Evolutionary conservation across 768 basidiomycete genomes (phyloP).

Genomic region (Serendipita sp.): DNA sequence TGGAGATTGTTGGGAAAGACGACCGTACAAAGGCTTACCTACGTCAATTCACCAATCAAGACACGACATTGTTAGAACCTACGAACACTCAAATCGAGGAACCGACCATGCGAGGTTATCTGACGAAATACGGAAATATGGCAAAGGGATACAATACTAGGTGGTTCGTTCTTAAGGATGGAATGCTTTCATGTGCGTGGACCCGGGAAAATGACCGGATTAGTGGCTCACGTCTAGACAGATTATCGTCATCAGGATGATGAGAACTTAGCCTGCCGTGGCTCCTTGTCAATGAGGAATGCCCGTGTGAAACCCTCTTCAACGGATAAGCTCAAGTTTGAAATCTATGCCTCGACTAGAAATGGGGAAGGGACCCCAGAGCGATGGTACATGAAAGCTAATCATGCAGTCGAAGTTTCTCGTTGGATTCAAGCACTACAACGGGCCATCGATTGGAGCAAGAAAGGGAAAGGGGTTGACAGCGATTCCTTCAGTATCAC

Average conservation of each 20-base stretch:
- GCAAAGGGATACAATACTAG: slow-evolving; percentile 77
- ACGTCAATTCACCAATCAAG: slow-evolving; percentile 71
- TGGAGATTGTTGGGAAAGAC: slow-evolving; percentile 56
- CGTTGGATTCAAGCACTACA: slow-evolving; percentile 71
- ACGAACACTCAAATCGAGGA: slow-evolving; percentile 29
- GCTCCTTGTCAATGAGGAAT: slow-evolving; percentile 75
- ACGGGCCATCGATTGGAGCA: slow-evolving; percentile 58
- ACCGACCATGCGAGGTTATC: slow-evolving; percentile 54
- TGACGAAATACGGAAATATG: slow-evolving; percentile 88
- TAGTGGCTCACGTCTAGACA: slow-evolving; percentile 10
- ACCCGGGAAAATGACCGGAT: background rate
- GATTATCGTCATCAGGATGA: slow-evolving; percentile 86
- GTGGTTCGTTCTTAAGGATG: slow-evolving; percentile 85
- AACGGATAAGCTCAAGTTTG: slow-evolving; percentile 58
- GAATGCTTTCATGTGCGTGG: slow-evolving; percentile 64
- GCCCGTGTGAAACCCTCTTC: slow-evolving; percentile 45
- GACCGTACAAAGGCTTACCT: slow-evolving; percentile 72
- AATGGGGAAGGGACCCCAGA: slow-evolving; percentile 19
- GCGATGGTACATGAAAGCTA: slow-evolving; percentile 74
- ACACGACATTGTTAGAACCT: slow-evolving; percentile 47
- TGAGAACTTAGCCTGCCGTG: slow-evolving; percentile 69
- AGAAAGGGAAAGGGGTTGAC: slow-evolving; percentile 32
- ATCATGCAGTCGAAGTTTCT: slow-evolving; percentile 77
- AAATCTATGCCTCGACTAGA: slow-evolving; percentile 38
- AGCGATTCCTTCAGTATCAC: slow-evolving; percentile 30